Percentiles rank a stretch among this genome's conserved stretches.
phyloP scores from a whole-genome alignment of 345 rosid genomes.

The Gossypium bickii region DNA sequence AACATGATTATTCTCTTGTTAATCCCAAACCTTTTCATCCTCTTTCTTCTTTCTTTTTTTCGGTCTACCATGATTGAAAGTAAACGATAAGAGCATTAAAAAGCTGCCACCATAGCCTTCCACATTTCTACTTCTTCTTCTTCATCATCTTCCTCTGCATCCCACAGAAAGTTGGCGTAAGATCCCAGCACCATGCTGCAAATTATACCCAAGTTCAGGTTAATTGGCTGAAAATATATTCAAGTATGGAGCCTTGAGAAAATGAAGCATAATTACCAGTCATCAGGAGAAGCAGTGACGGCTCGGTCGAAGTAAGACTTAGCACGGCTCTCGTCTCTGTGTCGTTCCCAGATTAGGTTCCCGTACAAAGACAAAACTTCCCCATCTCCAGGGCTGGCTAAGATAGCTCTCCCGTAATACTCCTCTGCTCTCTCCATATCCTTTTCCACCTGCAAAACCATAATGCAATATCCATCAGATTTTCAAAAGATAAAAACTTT shows the following conservation, averaged over 20 bases:
- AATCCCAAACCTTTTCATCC: background rate
- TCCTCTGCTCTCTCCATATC: slow-evolving; percentile 60
- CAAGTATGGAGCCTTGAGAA: background rate
- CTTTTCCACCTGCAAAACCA: slow-evolving; percentile 52
- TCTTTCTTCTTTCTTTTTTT: no score
- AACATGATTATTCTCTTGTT: slow-evolving; percentile 1
- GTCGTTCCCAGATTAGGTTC: slow-evolving; percentile 69
- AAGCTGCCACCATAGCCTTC: slow-evolving; percentile 38
- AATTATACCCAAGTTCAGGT: background rate
- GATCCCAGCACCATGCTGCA: slow-evolving; percentile 77
- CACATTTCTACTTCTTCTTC: slow-evolving; percentile 10
- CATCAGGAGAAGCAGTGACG: slow-evolving; percentile 57
- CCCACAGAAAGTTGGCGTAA: slow-evolving; percentile 90
- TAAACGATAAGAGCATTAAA: slow-evolving; percentile 11
- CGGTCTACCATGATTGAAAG: background rate
- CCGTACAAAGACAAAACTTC: slow-evolving; percentile 70
- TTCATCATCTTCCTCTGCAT: slow-evolving; percentile 56
- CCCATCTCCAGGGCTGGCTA: slow-evolving; percentile 77
- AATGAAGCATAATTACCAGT: slow-evolving; percentile 39
- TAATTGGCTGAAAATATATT: no score
- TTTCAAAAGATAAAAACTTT: background rate
- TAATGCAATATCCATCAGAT: background rate
- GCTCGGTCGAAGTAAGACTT: slow-evolving; percentile 68
- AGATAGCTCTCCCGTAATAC: slow-evolving; percentile 71
- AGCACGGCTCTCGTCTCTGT: slow-evolving; percentile 56